These are phyloP conservation scores for Blastocystis sp. DNA, from an alignment of 352 stramenopile genomes.

Conservation along the genomic window DNA sequence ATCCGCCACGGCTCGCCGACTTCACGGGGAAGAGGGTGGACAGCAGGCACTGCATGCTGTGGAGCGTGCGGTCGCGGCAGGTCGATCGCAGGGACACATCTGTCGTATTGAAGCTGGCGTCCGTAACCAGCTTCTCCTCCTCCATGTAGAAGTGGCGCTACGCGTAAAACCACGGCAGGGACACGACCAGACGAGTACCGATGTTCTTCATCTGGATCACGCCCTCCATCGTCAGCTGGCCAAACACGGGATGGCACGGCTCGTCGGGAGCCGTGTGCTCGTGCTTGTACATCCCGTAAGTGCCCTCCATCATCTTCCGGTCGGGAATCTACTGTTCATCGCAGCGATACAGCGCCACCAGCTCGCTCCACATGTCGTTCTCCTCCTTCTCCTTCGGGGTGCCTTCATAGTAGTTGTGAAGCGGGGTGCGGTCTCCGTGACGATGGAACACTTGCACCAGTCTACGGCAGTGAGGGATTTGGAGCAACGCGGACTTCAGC, in stretches of 20 bases:
- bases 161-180: neutral
- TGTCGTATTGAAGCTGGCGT: slow-evolving; percentile 13
- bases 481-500: neutral
- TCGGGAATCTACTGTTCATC: slow-evolving; percentile 18
- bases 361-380: slow-evolving; percentile 19
- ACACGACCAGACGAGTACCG: neutral
- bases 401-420: slow-evolving; percentile 32
- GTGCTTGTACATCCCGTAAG: slow-evolving; percentile 34
- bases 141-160: slow-evolving; percentile 45
- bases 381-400: slow-evolving; percentile 25
- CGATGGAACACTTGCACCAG: slow-evolving; percentile 57
- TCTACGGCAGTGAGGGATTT: neutral
- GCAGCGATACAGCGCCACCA: neutral
- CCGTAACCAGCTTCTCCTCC: slow-evolving; percentile 1
- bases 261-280: slow-evolving; percentile 15
- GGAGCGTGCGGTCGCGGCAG: slow-evolving; percentile 53
- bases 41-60: slow-evolving; percentile 43
- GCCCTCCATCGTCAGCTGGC: slow-evolving; percentile 23
- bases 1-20: neutral
- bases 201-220: slow-evolving; percentile 38
- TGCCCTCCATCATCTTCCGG: neutral
- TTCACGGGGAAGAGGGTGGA: slow-evolving; percentile 40
- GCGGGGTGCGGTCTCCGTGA: slow-evolving; percentile 52
- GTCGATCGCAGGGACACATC: slow-evolving; percentile 38
- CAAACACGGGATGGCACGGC: slow-evolving; percentile 31